Conservation (phyloP, 1,284 basidiomycete genomes). For the Ceraceosorus guamensis region DNA sequence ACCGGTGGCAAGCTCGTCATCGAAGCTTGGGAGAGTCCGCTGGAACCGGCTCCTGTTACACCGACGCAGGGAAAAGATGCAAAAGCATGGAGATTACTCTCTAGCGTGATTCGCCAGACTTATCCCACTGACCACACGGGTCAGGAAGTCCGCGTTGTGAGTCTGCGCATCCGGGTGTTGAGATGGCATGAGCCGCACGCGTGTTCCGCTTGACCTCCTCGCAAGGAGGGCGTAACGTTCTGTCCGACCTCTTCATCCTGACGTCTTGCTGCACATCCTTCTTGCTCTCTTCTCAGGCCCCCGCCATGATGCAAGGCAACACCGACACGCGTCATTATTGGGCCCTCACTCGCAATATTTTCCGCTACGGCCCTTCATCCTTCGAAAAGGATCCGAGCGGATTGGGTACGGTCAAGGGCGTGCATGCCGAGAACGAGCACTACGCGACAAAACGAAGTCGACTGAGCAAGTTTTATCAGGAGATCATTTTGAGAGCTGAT, state of each 20-base stretch:
- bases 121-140: slow-evolving; percentile 53
- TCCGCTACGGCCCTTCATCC: slow-evolving; percentile 3
- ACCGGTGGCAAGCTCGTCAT: slow-evolving; percentile 15
- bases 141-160: slow-evolving; percentile 17
- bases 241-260: too few species aligned
- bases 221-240: too few species aligned
- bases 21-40: slow-evolving; percentile 51
- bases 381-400: not conserved
- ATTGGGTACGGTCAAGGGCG: not conserved
- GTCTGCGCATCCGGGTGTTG: not conserved
- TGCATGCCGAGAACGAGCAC: slow-evolving; percentile 4
- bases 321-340: slow-evolving; percentile 57
- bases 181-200: too few species aligned
- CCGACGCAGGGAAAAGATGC: slow-evolving; percentile 49
- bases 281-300: slow-evolving; percentile 39
- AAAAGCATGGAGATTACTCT: not conserved
- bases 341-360: slow-evolving; percentile 44
- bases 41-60: slow-evolving; percentile 58
- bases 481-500: too few species aligned
- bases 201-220: too few species aligned
- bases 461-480: too few species aligned
- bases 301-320: slow-evolving; percentile 56
- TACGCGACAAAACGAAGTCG: too few species aligned
- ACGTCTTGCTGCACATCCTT: too few species aligned
- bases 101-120: slow-evolving; percentile 52